phyloP scores from a whole-genome alignment of 2,329 filamentous ascomycete species.

The Dothideomycetes sp. region DNA sequence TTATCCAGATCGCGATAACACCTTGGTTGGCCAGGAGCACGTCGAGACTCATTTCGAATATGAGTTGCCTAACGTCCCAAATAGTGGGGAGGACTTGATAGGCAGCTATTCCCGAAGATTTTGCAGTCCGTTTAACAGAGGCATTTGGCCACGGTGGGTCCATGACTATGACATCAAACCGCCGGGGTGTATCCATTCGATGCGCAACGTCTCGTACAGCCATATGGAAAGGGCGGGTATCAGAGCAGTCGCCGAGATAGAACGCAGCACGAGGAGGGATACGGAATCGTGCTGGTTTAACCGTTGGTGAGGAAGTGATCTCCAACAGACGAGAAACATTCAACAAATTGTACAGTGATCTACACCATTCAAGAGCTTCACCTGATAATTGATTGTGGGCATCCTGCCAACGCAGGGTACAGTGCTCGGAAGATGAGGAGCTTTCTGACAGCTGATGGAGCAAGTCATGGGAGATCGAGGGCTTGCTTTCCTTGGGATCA shows the following conservation, averaged over 20 bases:
- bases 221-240: conserved; percentile 28
- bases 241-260: conserved; percentile 40
- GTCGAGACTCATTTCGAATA: conserved; percentile 39
- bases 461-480: conserved; percentile 1
- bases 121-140: conserved; percentile 49
- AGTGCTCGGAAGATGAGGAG: background rate
- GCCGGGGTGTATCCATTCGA: conserved; percentile 34
- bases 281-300: conserved; percentile 23
- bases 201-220: conserved; percentile 29
- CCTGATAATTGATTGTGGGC: background rate
- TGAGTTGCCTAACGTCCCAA: conserved; percentile 36
- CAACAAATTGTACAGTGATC: background rate
- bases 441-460: conserved; percentile 3
- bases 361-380: conserved; percentile 2
- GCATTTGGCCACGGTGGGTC: conserved; percentile 79
- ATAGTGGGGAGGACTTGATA: conserved; percentile 14
- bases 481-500: background rate
- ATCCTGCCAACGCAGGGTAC: background rate
- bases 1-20: conserved; percentile 66
- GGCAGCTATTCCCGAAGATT: conserved; percentile 4
- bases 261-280: conserved; percentile 43
- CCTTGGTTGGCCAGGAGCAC: conserved; percentile 45
- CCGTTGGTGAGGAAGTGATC: background rate
- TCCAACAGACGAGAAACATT: conserved; percentile 5
- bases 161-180: conserved; percentile 60